Evolutionary conservation across 2,329 filamentous ascomycete genomes (phyloP), one percentile per base, ranked within the genome.

Genomic region (Colletotrichum lupini): DNA sequence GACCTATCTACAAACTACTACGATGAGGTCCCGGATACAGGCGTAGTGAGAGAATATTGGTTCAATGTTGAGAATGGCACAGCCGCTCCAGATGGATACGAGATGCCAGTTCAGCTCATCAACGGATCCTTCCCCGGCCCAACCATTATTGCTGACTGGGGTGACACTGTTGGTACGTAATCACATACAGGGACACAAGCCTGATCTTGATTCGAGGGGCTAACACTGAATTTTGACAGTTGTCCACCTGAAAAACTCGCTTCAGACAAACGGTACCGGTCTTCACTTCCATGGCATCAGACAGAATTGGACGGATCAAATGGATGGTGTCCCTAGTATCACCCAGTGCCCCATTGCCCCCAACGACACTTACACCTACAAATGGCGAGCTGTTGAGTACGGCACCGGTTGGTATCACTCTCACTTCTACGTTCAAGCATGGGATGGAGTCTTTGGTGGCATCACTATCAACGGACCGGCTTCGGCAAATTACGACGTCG

Each of bases 221-320:
- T 42, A 19, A 42, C 37, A 19, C 6, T 19, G 37, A 19, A 7
- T 6, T 42, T 19, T 5, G 7, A 19, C 16, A 42, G 37, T 81
- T n/a, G 80, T 91, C 12, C 87, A 87, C 64, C 86, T 92, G 6
- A 87, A 82, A 37, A 93, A 92, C 78, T 78, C 78, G 1, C 72
- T 85, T 37, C 55, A 74, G 76, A 83, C 59, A 65, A 92, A 92
- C 74, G 90, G 90, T 32, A 92, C 90, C 8, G 85, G 85, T 9
- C 87, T 92, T 22, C 91, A 93, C 77, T 92, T 86, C 82, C 91
- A 93, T 76, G 91, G 90, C 22, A 82, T 93, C 42, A 86, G 88
- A 7, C 89, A 92, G 77, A 83, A 86, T 72, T 82, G 85, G 76
- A 88, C 84, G 60, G 88, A 86, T 75, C 82, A 87, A 69, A 83